A percentile compares a stretch with the other conserved stretches of the same genome.
These are phyloP conservation scores for Phialophora expanda DNA, from an alignment of 2,329 filamentous ascomycete species.

Conservation along the genomic window DNA sequence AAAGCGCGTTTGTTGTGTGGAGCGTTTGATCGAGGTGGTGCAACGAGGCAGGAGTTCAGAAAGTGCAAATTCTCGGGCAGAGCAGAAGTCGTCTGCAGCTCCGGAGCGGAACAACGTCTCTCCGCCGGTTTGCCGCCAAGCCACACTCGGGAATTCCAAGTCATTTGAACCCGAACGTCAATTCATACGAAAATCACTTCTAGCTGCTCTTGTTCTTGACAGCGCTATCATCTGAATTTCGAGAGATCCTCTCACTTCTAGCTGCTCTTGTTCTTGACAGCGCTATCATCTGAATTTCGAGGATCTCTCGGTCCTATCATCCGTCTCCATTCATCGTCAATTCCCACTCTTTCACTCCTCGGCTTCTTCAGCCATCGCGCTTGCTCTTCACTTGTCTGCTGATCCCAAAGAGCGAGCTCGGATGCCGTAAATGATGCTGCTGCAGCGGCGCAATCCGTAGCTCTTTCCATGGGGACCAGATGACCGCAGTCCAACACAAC, in stretches of 20 bases:
- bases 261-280: neutral
- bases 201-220: neutral
- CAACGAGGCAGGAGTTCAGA: conserved; percentile 25
- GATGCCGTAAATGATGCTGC: conserved; percentile 28
- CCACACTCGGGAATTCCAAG: neutral
- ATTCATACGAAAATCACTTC: neutral
- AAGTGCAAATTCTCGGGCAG: conserved; percentile 21
- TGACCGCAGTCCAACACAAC: conserved; percentile 36
- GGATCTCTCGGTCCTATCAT: conserved; percentile 31
- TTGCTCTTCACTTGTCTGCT: conserved; percentile 27
- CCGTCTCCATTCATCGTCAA: conserved; percentile 35
- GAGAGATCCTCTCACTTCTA: neutral
- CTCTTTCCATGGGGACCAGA: conserved; percentile 39
- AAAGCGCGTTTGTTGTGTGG: conserved; percentile 28
- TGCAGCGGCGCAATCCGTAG: conserved; percentile 35
- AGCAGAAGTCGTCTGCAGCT: neutral
- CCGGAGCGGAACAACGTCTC: neutral
- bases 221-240: neutral
- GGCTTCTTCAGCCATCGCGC: conserved; percentile 29
- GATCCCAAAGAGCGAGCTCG: conserved; percentile 30
- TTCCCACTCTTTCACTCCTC: conserved; percentile 27
- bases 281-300: neutral
- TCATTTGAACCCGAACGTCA: neutral
- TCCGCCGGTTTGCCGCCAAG: too few relatives aligned
- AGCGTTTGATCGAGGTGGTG: conserved; percentile 11